phyloP scores from a whole-genome alignment of 2,329 filamentous ascomycete genomes.

The Monilinia polystroma region DNA sequence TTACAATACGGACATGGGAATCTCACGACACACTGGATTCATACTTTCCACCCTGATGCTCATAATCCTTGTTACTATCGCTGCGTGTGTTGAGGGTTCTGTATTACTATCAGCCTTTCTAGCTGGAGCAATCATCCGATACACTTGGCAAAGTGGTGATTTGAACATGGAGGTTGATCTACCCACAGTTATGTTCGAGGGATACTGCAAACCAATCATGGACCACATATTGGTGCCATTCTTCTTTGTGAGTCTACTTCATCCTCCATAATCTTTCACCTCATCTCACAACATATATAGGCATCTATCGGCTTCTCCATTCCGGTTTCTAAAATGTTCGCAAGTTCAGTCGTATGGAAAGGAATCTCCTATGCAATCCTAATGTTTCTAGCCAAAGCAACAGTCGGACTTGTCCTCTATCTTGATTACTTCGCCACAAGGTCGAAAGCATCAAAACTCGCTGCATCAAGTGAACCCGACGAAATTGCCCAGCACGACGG shows the following conservation, averaged over 20 bases:
- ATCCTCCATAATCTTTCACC: too few relatives aligned
- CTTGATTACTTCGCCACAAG: conserved; percentile 26
- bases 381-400: conserved; percentile 43
- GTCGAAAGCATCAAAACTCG: not conserved
- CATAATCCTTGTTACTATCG: conserved; percentile 10
- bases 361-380: conserved; percentile 46
- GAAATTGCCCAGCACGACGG: not conserved
- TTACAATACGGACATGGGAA: not conserved
- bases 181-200: conserved; percentile 31
- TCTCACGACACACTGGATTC: conserved; percentile 13
- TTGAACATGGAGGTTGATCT: conserved; percentile 1
- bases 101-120: conserved; percentile 17
- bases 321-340: conserved; percentile 16
- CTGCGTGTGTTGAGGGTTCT: conserved; percentile 18
- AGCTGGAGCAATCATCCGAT: conserved; percentile 17
- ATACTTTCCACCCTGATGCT: conserved; percentile 8
- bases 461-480: not conserved
- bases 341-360: conserved; percentile 62
- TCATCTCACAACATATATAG: not conserved
- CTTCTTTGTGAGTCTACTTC: conserved; percentile 55
- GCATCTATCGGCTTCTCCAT: conserved; percentile 22
- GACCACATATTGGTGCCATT: conserved; percentile 54
- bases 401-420: conserved; percentile 48
- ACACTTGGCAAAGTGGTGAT: not conserved
- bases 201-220: conserved; percentile 35